Percentiles rank a stretch among this genome's conserved stretches.
Conservation (phyloP, 2,329 filamentous ascomycete genomes). For the Aureobasidium sp. region DNA sequence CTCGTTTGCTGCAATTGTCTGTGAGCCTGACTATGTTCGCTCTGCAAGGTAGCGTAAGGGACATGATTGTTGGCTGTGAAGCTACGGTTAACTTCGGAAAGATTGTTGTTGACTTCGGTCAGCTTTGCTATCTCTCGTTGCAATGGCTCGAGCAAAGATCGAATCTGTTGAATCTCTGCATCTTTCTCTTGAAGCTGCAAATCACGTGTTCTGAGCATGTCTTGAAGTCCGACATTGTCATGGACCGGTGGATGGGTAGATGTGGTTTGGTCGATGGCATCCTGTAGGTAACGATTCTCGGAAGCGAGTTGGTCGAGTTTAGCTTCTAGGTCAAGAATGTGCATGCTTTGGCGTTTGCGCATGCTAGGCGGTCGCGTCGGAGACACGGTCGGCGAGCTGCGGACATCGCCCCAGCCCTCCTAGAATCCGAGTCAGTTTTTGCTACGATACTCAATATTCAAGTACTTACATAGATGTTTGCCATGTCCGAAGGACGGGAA, state of each 20-base stretch:
- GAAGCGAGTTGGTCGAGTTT: conserved; percentile 74
- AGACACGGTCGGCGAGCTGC: conserved; percentile 71
- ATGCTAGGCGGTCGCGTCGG: conserved; percentile 92
- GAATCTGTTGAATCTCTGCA: conserved; percentile 75
- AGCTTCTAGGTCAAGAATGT: conserved; percentile 79
- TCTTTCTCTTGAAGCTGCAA: conserved; percentile 72
- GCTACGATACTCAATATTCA: conserved; percentile 12
- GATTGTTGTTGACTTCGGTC: conserved; percentile 71
- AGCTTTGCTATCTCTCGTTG: conserved; percentile 75
- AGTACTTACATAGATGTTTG: conserved; percentile 82
- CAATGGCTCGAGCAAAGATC: conserved; percentile 67
- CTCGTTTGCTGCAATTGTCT: conserved; percentile 50
- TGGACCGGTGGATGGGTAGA: conserved; percentile 45
- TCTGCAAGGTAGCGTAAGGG: conserved; percentile 59
- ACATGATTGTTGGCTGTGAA: conserved; percentile 68
- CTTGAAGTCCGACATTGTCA: conserved; percentile 38
- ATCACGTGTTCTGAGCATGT: conserved; percentile 55
- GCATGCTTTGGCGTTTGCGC: conserved; percentile 95
- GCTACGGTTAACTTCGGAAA: conserved; percentile 68
- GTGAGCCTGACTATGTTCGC: conserved; percentile 50
- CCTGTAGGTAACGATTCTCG: conserved; percentile 73
- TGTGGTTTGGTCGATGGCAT: conserved; percentile 39
- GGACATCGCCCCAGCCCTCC: conserved; percentile 92
- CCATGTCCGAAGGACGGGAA: conserved; percentile 75
- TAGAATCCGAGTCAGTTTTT: conserved; percentile 34